Evolutionary conservation across 768 basidiomycete species (phyloP), one percentile per base, ranked within the genome.

Genomic region (Lyophyllum shimeji): DNA sequence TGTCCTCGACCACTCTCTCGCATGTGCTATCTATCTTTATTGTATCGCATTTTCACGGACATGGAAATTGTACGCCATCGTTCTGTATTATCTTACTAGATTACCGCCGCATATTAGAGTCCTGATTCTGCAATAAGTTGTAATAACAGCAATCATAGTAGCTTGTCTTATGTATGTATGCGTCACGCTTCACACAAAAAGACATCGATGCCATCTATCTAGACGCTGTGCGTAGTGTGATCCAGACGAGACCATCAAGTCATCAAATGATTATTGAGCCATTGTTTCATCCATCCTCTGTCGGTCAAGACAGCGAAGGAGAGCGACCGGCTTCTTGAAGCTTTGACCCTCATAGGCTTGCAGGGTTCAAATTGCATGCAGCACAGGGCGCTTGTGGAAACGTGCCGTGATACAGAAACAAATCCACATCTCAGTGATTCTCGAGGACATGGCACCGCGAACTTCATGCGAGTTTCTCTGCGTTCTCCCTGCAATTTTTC

Each of bases 1-100:
- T 13, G 25, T 27, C 44, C 25, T 24, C 51, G 15, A 7, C 9
- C 24, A 42, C 39, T 21, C 27, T 17, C 1, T 56, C 31, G 39
- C 48, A 29, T 53, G 29, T 52, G 27, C 29, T 56, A 56, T 57
- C 53, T 61, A 56, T 61, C 25, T 56, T 56, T 53, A 61, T 56
- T 53, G 4, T 39, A 56, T 51, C 58, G 29, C 40, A 46, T 49
- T 25, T 23, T 55, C 44, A 49, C 50, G 52, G 44, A 53, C 52
- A 53, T 23, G 31, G 46, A 33, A 43, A 1, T 43, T 50, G 29
- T 51, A 45, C 27, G 50, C 27, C 27, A 20, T 47, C 17, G 37
- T 29, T 37, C 15, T 55, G 50, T 51, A 61, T 51, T 44, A 45
- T 29, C 27, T 34, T 45, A n/a, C n/a, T n/a, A 48, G 34, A 53